These are phyloP conservation scores for Nepenthes alata DNA, from an alignment of 179 eudicot genomes.

Conservation along the genomic window DNA sequence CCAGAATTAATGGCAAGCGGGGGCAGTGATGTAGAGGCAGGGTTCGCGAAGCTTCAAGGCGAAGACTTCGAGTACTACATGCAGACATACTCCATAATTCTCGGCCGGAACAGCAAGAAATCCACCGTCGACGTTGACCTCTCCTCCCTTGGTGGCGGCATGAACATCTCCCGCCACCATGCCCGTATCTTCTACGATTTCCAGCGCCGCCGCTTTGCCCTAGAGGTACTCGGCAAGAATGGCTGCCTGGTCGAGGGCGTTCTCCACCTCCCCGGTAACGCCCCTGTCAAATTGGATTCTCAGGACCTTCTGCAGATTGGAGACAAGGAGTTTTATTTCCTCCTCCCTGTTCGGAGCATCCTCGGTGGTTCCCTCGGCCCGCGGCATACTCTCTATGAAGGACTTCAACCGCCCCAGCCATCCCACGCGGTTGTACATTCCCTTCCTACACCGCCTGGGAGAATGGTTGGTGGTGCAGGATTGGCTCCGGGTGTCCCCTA, in stretches of 20 bases:
- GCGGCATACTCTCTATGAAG: slow-evolving; percentile 14
- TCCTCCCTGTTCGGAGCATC: slow-evolving; percentile 64
- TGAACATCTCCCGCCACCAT: slow-evolving; percentile 98
- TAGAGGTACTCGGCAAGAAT: slow-evolving; percentile 84
- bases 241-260: slow-evolving; percentile 88
- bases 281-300: slow-evolving; percentile 75
- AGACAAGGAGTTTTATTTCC: slow-evolving; percentile 81
- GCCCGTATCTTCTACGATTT: slow-evolving; percentile 60
- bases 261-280: slow-evolving; percentile 27
- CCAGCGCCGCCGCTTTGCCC: slow-evolving; percentile 59
- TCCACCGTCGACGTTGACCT: slow-evolving; percentile 90
- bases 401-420: slow-evolving; percentile 9
- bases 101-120: slow-evolving; percentile 80
- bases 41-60: slow-evolving; percentile 89
- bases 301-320: slow-evolving; percentile 86
- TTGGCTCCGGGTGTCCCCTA: neutral
- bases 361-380: slow-evolving; percentile 13
- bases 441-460: neutral
- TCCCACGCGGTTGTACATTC: slow-evolving; percentile 28
- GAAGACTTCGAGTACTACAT: slow-evolving; percentile 95
- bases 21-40: slow-evolving; percentile 75
- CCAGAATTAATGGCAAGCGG: slow-evolving; percentile 9
- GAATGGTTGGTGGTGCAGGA: neutral
- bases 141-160: slow-evolving; percentile 88
- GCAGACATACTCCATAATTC: slow-evolving; percentile 87